Evolutionary conservation across 2,329 filamentous ascomycete species (phyloP), one percentile per base, ranked within the genome.

Genomic region (Chrysoporthe deuterocubensis): DNA sequence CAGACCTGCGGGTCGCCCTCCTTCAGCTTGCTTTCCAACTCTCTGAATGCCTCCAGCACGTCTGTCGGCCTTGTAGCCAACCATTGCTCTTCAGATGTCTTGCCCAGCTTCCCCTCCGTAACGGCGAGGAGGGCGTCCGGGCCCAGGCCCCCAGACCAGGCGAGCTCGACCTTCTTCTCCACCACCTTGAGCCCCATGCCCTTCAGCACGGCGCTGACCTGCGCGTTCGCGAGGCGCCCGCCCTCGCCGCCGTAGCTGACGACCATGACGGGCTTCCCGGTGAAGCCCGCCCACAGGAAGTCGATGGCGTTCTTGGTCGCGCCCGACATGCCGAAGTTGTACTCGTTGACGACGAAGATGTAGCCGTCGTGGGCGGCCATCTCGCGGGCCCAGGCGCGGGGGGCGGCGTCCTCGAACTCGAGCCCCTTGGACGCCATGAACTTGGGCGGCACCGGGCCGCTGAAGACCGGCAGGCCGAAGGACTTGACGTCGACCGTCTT

Each of bases 231-330:
- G 40, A 82, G 4, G 4, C n/a, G 32, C 9, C 56, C 56, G 2
- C 56, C 56, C 5, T 4, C 34, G 6, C 56, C 56, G 16, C 87
- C 87, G 75, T 89, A 89, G 66, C 80, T 84, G 37, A 89, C 80
- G 66, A 89, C 79, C 59, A 78, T 76, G 21, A 80, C 81, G 0
- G 85, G 83, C 74, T 89, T 89, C 9, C 82, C 84, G 34, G 76
- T 81, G 84, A 85, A 89, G 73, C 89, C 87, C 71, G 88, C 77
- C 71, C 81, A 83, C 0, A 90, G 79, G 72, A 87, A 89, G 74
- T 90, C 88, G 66, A 90, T 81, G 6, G 87, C 87, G 73, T 89
- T 90, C 78, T 90, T 90, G 61, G 86, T 76, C 7, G 78, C 81
- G 0, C 82, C 86, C 0, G 87, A 78, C 6, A 87, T 76, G 34